Percentiles rank a stretch among this genome's conserved stretches.
Evolutionary conservation across 257 asterid genomes (phyloP).

Genomic region (Nicotiana undulata): DNA sequence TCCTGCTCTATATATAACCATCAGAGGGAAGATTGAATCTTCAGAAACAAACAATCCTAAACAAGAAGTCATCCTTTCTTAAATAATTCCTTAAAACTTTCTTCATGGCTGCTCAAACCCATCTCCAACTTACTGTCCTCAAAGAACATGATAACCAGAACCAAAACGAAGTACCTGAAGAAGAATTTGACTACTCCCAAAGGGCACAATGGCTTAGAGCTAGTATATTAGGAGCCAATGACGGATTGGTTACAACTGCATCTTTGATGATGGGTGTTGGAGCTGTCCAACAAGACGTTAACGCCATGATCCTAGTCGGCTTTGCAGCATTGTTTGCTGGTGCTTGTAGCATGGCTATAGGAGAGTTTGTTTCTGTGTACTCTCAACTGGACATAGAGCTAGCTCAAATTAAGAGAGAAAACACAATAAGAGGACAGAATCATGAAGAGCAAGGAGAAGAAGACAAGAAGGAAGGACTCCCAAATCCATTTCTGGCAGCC

Average conservation of each 20-base stretch:
- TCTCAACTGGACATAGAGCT: constrained; percentile 59
- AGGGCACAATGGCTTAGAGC: constrained; percentile 82
- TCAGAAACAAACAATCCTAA: constrained; percentile 6
- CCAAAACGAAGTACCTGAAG: constrained; percentile 18
- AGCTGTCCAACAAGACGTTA: constrained; percentile 41
- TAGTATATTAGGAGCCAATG: constrained; percentile 62
- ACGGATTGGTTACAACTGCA: constrained; percentile 59
- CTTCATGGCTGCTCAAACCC: constrained; percentile 42
- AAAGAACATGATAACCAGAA: constrained; percentile 5
- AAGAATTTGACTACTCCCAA: constrained; percentile 41
- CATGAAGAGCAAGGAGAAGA: neutral
- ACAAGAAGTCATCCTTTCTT: neutral
- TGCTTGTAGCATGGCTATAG: constrained; percentile 81
- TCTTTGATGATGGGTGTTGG: constrained; percentile 73
- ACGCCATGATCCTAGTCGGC: constrained; percentile 52
- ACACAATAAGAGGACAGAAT: neutral
- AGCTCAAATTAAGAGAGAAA: constrained; percentile 50
- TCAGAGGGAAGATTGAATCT: neutral
- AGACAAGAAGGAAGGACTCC: constrained; percentile 31
- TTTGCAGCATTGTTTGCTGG: constrained; percentile 65
- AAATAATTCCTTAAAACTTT: neutral
- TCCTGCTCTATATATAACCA: constrained; percentile 33
- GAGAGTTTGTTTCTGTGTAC: constrained; percentile 64
- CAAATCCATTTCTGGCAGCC: constrained; percentile 60
- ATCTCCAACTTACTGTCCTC: constrained; percentile 27